Conservation (phyloP, 805 yeast genomes). For the Kodamaea nitidulidarum region DNA sequence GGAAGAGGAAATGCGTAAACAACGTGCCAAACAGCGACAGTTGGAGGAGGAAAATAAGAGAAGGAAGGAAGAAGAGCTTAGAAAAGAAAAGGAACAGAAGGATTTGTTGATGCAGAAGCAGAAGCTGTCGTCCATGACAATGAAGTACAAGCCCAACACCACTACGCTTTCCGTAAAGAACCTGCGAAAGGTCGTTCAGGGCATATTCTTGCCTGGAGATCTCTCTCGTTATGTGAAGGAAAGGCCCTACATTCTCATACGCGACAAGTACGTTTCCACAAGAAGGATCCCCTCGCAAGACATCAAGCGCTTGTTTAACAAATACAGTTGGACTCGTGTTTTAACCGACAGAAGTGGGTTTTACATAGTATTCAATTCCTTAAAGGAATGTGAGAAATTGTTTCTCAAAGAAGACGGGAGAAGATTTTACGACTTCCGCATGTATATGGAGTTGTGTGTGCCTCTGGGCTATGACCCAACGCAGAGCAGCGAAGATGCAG, state of each 20-base stretch:
- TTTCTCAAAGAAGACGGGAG: constrained; percentile 59
- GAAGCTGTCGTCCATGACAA: constrained; percentile 6
- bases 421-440: constrained; percentile 41
- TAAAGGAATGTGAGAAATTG: constrained; percentile 56
- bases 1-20: constrained; percentile 32
- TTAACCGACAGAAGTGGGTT: constrained; percentile 63
- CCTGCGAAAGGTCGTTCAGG: constrained; percentile 28
- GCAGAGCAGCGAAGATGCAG: constrained; percentile 4
- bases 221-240: constrained; percentile 47
- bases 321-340: constrained; percentile 64
- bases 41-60: constrained; percentile 14
- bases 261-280: constrained; percentile 47
- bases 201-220: constrained; percentile 45
- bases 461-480: constrained; percentile 38
- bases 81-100: constrained; percentile 15
- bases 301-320: constrained; percentile 53
- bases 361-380: constrained; percentile 62
- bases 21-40: constrained; percentile 12
- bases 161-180: constrained; percentile 32
- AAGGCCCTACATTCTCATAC: constrained; percentile 56
- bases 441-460: constrained; percentile 57
- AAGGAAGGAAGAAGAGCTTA: constrained; percentile 13
- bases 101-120: constrained; percentile 12
- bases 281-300: constrained; percentile 49
- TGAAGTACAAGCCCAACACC: constrained; percentile 26